These are phyloP conservation scores for Curvularia verruculosa DNA, from an alignment of 2,329 filamentous ascomycete genomes.

Conservation along the genomic window DNA sequence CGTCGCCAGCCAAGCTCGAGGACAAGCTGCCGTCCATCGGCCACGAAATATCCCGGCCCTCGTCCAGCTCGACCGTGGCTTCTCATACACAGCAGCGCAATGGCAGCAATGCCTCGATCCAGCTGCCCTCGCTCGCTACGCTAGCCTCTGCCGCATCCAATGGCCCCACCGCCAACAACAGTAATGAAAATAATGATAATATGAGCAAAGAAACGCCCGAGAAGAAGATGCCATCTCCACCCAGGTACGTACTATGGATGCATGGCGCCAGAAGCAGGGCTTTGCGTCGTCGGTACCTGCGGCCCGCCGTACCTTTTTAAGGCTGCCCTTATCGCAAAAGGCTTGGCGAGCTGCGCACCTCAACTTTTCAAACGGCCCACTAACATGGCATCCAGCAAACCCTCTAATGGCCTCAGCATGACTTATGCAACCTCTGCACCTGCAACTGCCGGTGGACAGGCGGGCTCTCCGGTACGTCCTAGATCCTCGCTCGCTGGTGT, in stretches of 20 bases:
- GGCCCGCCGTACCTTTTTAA: conserved; percentile 28
- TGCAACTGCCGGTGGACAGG: conserved; percentile 68
- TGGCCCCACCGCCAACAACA: conserved; percentile 52
- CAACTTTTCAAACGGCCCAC: conserved; percentile 38
- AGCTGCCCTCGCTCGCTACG: conserved; percentile 64
- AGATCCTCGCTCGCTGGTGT: conserved; percentile 17
- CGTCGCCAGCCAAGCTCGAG: conserved; percentile 49
- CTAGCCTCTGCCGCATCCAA: conserved; percentile 64
- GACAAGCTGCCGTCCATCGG: conserved; percentile 56
- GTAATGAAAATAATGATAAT: conserved; percentile 34
- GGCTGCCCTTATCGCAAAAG: conserved; percentile 35
- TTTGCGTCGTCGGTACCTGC: conserved; percentile 20
- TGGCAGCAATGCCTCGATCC: conserved; percentile 50
- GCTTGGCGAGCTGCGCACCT: conserved; percentile 38
- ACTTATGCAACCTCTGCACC: conserved; percentile 68
- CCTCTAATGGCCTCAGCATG: conserved; percentile 60
- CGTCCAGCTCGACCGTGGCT: conserved; percentile 59
- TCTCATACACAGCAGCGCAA: conserved; percentile 50
- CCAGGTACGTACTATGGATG: conserved; percentile 34
- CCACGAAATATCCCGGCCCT: conserved; percentile 59
- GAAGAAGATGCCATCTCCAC: conserved; percentile 36
- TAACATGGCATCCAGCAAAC: conserved; percentile 42
- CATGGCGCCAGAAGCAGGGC: conserved; percentile 2
- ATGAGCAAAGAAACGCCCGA: conserved; percentile 32
- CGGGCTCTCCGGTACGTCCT: conserved; percentile 62